Conservation (phyloP, 371 early-diverging fungal genomes). For the Rhizopus microsporus region DNA sequence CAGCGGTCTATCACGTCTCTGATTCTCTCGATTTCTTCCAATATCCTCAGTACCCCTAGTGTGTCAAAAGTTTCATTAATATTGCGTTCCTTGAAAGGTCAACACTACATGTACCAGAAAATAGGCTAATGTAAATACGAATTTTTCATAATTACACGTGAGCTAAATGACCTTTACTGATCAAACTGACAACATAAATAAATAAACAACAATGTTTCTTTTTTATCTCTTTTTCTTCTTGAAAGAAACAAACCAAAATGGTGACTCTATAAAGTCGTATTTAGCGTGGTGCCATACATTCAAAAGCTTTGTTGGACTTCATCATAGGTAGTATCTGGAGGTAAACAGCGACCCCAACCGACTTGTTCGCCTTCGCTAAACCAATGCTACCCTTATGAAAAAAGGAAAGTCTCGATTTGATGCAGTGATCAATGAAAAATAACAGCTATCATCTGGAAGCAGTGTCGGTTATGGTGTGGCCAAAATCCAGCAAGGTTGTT, state of each 20-base stretch:
- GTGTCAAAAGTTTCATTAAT: no score
- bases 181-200: no score
- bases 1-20: no score
- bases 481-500: conserved; percentile 14
- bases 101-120: no score
- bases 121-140: no score
- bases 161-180: no score
- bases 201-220: neutral
- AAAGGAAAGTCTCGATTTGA: conserved; percentile 27
- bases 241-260: neutral
- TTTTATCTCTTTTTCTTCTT: conserved; percentile 3
- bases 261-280: no score
- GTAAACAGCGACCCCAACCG: conserved; percentile 19
- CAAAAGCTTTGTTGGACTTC: neutral
- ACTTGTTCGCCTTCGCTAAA: conserved; percentile 29
- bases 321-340: neutral
- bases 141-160: no score
- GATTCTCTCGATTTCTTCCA: no score
- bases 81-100: no score
- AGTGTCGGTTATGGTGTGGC: conserved; percentile 22
- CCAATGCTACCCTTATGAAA: conserved; percentile 25
- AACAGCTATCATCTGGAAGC: conserved; percentile 14
- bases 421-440: conserved; percentile 29
- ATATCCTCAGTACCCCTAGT: no score
- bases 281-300: neutral